phyloP scores from a whole-genome alignment of 495 filamentous ascomycete genomes.

The Aspergillus incahuasiensis region DNA sequence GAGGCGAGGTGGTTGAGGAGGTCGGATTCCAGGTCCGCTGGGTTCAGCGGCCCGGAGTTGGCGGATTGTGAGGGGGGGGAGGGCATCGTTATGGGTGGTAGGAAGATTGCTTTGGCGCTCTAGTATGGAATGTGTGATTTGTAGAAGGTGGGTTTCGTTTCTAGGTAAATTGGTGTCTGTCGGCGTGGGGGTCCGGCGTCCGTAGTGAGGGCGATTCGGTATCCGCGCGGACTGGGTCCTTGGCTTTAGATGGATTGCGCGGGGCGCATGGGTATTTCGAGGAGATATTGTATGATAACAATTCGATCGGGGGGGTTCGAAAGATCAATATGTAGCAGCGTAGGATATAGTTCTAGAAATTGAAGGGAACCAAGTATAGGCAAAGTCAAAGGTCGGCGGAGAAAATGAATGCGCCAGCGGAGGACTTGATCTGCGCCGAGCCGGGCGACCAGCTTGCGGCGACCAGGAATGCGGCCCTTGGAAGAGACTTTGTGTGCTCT shows the following conservation, averaged over 20 bases:
- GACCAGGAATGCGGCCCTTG: not conserved
- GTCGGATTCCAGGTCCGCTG: constrained; percentile 41
- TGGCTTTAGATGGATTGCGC: not conserved
- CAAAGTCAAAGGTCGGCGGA: not conserved
- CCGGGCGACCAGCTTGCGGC: not conserved
- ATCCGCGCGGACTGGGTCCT: not conserved
- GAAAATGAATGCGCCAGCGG: not conserved
- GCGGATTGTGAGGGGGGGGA: constrained; percentile 6
- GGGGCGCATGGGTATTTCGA: not conserved
- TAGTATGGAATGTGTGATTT: not conserved
- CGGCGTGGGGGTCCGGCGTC: not conserved
- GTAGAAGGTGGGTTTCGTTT: not conserved
- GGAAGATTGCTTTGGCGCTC: not conserved
- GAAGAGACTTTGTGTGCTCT: not conserved
- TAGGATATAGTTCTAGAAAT: not conserved
- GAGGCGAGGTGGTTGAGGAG: constrained; percentile 40
- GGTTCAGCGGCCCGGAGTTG: constrained; percentile 2
- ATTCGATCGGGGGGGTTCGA: not conserved
- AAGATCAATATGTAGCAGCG: not conserved
- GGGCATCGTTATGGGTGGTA: constrained; percentile 9
- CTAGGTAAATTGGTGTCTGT: not conserved
- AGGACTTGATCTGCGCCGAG: not conserved
- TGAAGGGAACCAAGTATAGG: not conserved
- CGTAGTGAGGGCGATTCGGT: not conserved
- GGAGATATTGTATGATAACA: not conserved